Percentiles rank a stretch among this genome's conserved stretches.
Evolutionary conservation across 2,329 filamentous ascomycete genomes (phyloP).

Genomic region (Emydomyces testavorans): DNA sequence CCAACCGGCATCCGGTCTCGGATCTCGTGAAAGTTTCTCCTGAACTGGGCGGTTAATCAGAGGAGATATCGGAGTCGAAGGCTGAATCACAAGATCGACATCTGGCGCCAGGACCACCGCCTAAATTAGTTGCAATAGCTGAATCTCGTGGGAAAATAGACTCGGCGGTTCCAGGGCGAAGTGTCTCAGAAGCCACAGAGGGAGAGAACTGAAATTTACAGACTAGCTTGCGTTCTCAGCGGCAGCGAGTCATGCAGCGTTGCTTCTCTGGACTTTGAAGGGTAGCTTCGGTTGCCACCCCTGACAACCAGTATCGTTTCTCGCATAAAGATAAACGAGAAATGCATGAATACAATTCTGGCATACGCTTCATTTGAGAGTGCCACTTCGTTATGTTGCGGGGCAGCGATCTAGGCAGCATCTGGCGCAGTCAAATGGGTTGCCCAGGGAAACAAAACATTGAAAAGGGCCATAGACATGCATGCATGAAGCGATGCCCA

Average conservation of each 20-base stretch:
- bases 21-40: background rate
- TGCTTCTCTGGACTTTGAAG: background rate
- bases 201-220: background rate
- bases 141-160: background rate
- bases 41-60: background rate
- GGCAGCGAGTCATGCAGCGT: background rate
- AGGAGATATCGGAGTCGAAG: background rate
- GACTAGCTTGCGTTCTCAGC: background rate
- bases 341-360: background rate
- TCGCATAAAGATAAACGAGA: background rate
- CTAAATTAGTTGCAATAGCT: background rate
- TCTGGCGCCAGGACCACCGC: conserved; percentile 1
- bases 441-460: background rate
- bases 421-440: background rate
- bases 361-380: background rate
- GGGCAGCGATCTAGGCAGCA: background rate
- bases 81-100: conserved; percentile 3
- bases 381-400: background rate
- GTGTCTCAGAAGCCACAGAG: conserved; percentile 2
- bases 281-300: conserved; percentile 4
- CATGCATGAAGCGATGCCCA: background rate
- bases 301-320: background rate
- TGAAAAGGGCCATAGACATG: background rate
- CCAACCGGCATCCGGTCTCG: background rate
- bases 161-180: background rate